Base-by-base conservation (phyloP, 169 alveolate genomes). In the Perkinsus olseni region DNA sequence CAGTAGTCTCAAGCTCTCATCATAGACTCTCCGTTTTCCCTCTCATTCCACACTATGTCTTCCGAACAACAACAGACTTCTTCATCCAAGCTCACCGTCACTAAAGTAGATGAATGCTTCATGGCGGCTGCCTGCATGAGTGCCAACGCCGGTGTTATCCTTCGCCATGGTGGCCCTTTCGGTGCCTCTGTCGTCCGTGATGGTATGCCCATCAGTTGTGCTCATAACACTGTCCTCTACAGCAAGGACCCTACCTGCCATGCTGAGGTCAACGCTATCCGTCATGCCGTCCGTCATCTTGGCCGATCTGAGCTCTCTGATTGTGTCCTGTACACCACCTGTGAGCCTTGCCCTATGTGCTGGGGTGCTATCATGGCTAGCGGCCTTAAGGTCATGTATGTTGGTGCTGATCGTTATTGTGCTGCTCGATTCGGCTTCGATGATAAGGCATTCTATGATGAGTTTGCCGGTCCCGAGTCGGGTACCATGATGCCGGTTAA, bases 291-390 rank as follows among this genome's bases (percentile, higher is more conserved):
- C 34, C 82, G 82, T 28, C 37, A 62, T 62, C 82, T 62, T 24
- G 82, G 82, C 28, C 92, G 92, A 37, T 38, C 50, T 3, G 92
- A 39, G 37, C 37, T 38, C 36, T 39, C 92, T 11, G 39, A 38
- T 39, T 90, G 34, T 39, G 93, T 39, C 38, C 20, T 91, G 93
- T 91, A 91, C 39, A 91, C 93, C 24, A 39, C 93, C 13, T 28
- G 48, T 28, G 93, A 91, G 39, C 93, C 93, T 13, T 91, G 93
- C 39, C 93, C 93, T 31, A 91, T 91, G 93, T 91, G 93, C 39
- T 37, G 74, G 39, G 93, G 93, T 17, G 93, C 82, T 0, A 91
- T 91, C 38, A 37, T n/a, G 93, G 82, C 93, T 20, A 28, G 93
- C 39, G 39, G 37, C 92, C 92, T 90, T 39, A 37, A 40, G 48